A percentile compares a stretch with the other conserved stretches of the same genome.
These are phyloP conservation scores for Fusarium buxicola DNA, from an alignment of 2,329 filamentous ascomycete species.

Conservation along the genomic window DNA sequence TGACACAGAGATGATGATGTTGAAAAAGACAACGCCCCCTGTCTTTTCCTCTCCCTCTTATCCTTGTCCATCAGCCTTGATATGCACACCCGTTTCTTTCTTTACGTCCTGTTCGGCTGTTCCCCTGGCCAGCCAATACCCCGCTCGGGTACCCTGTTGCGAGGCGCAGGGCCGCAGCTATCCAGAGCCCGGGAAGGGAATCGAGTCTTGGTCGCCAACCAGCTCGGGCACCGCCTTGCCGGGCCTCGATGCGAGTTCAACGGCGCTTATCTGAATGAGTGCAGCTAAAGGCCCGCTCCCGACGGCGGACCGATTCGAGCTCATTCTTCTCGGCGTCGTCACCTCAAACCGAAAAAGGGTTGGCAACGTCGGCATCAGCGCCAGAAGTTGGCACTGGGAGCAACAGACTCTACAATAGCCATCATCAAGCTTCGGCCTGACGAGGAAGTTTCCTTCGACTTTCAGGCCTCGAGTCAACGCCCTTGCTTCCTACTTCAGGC, in stretches of 20 bases:
- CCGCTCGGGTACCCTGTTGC: conserved; percentile 35
- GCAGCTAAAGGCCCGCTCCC: conserved; percentile 18
- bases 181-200: conserved; percentile 38
- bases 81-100: conserved; percentile 28
- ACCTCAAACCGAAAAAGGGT: conserved; percentile 11
- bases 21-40: conserved; percentile 15
- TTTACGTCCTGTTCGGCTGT: conserved; percentile 18
- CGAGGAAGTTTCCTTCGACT: conserved; percentile 21
- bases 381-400: conserved; percentile 2
- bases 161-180: conserved; percentile 39
- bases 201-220: conserved; percentile 37
- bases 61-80: conserved; percentile 30
- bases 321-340: conserved; percentile 22
- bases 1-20: conserved; percentile 24
- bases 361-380: conserved; percentile 8
- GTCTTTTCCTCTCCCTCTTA: conserved; percentile 8
- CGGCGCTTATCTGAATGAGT: conserved; percentile 29
- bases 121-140: conserved; percentile 25
- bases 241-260: conserved; percentile 26
- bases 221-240: conserved; percentile 33
- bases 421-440: conserved; percentile 12
- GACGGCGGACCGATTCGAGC: conserved; percentile 17
- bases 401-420: neutral
- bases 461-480: conserved; percentile 32
- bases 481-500: conserved; percentile 19